Percentiles rank a stretch among this genome's conserved stretches.
These are phyloP conservation scores for Dothistroma septosporum DNA, from an alignment of 2,329 filamentous ascomycete genomes.

Conservation along the genomic window DNA sequence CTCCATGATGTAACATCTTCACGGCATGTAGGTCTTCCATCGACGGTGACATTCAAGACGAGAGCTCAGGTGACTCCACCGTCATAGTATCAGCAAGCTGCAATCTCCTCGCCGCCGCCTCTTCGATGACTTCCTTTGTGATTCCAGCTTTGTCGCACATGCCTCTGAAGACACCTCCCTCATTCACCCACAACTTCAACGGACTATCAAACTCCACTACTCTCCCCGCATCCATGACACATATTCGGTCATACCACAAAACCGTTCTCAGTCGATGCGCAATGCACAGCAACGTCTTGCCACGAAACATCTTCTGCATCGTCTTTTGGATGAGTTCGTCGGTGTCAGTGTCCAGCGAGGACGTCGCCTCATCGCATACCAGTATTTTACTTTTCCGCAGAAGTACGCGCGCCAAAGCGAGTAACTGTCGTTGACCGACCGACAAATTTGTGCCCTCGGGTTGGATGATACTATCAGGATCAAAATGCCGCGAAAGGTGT, in stretches of 20 bases:
- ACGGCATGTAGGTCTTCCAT: no score
- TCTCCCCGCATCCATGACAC: slow-evolving; percentile 83
- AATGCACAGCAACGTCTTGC: slow-evolving; percentile 90
- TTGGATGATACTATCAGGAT: slow-evolving; percentile 75
- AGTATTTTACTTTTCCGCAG: slow-evolving; percentile 87
- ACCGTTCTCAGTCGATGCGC: slow-evolving; percentile 94
- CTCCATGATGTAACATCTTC: no score
- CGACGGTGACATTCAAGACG: no score
- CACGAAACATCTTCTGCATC: slow-evolving; percentile 70
- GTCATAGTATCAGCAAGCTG: no score
- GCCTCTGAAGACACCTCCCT: no score
- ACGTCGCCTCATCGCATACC: slow-evolving; percentile 99
- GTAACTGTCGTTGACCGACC: slow-evolving; percentile 89
- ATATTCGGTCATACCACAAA: slow-evolving; percentile 94
- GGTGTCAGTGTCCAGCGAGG: slow-evolving; percentile 93
- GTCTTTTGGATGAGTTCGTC: slow-evolving; percentile 95
- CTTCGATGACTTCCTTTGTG: no score
- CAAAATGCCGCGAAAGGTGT: slow-evolving; percentile 70
- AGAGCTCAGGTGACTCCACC: no score
- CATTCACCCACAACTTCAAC: no score
- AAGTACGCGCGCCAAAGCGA: slow-evolving; percentile 88
- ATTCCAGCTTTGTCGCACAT: no score
- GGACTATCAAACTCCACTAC: slow-evolving; percentile 91
- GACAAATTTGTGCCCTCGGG: slow-evolving; percentile 94
- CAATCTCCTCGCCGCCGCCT: no score